Evolutionary conservation across 306 rosid species (phyloP), one percentile per base, ranked within the genome.

Genomic region (Glycine latifolia): DNA sequence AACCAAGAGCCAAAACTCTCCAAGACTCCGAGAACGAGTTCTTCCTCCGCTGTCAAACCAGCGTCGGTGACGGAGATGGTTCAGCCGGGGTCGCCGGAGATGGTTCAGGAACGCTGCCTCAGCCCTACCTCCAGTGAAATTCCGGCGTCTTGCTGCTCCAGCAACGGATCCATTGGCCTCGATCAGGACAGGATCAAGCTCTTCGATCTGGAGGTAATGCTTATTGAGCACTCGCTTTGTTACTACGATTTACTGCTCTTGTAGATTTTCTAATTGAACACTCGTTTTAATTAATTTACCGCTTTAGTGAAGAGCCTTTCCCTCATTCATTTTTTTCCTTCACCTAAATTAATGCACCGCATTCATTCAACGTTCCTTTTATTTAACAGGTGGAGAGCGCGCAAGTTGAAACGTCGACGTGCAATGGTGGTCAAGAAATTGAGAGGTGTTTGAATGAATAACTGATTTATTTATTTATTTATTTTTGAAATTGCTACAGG

Each of bases 171-270:
- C 48, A 80, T 77, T 47, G 80, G 54, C 52, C 68, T 79, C 3
- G 84, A 82, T 8, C 85, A 90, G 9, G 81, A 85, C 48, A 70
- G 76, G 61, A 76, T 75, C 83, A 75, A 85, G n/a, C 79, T 87
- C 77, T 83, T 81, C 85, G 95, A 95, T 93, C 99, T 89, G 86
- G 85, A 91, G 97, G 99, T 88, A 60, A 67, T 31, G 35, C 7
- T 53, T 37, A 54, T 7, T 8, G 76, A 43, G 7, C 47, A 43
- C 47, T 43, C 47, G 9, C 7, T 54, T 68, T 59, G 31, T 66
- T 26, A 26, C 31, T 65, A 43, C 9, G 8, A 79, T 73, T 66
- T 44, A 48, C 50, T 65, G 59, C 49, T 56, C 31, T 47, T 37
- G 55, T 43, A 43, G 60, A 77, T 58, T 61, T 69, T 69, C 9